Conservation (phyloP, 441 rosid genomes). For the Adansonia madagascariensis region DNA sequence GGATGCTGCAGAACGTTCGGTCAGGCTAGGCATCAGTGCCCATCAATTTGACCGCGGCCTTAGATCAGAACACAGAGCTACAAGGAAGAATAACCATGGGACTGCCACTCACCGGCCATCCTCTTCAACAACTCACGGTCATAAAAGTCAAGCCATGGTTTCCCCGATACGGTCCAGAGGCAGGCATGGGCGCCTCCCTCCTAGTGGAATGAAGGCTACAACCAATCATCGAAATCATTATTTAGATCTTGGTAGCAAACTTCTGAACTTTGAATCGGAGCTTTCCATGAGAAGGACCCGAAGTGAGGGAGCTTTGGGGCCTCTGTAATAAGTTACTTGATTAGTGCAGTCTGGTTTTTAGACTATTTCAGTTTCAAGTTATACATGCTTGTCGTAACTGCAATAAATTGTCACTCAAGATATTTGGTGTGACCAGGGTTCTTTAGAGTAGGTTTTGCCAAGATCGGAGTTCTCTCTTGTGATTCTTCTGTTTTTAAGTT, state of each 20-base stretch:
- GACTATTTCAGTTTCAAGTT: conserved; percentile 17
- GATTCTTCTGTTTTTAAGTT: neutral
- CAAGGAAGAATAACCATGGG: conserved; percentile 59
- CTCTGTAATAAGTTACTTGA: conserved; percentile 27
- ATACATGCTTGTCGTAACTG: neutral
- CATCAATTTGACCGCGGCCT: conserved; percentile 65
- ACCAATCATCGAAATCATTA: conserved; percentile 39
- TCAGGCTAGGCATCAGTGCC: conserved; percentile 60
- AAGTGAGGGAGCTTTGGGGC: conserved; percentile 73
- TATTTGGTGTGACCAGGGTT: neutral
- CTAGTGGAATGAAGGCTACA: conserved; percentile 53
- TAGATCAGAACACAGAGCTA: conserved; percentile 65
- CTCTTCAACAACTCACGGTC: conserved; percentile 45
- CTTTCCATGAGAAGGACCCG: conserved; percentile 59
- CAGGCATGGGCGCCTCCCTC: conserved; percentile 58
- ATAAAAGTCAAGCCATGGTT: conserved; percentile 40
- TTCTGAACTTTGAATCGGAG: conserved; percentile 48
- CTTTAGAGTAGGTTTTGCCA: neutral
- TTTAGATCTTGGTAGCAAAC: conserved; percentile 44
- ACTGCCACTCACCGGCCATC: conserved; percentile 39
- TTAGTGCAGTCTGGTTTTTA: conserved; percentile 4
- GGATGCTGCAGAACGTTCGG: conserved; percentile 65
- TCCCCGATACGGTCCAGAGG: conserved; percentile 56
- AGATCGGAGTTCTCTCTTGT: neutral
- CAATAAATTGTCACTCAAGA: neutral